phyloP scores from a whole-genome alignment of 2,329 filamentous ascomycete species.

The Aspergillus texensis region DNA sequence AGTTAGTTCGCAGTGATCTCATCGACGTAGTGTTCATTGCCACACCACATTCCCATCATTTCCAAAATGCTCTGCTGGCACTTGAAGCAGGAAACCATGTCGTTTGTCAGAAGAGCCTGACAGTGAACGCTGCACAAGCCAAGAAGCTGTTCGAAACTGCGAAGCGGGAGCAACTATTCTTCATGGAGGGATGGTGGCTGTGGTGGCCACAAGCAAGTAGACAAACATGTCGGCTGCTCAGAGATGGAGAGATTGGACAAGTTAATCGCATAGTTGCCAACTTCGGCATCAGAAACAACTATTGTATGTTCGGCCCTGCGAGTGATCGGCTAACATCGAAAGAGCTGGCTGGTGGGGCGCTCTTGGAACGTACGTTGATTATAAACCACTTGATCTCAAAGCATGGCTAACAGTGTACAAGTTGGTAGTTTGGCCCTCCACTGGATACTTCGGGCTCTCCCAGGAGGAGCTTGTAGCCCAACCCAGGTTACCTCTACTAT shows the following conservation, averaged over 20 bases:
- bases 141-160: conserved; percentile 69
- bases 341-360: conserved; percentile 73
- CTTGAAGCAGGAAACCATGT: conserved; percentile 78
- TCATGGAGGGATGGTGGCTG: conserved; percentile 84
- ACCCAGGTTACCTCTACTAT: conserved; percentile 39
- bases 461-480: neutral
- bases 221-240: conserved; percentile 64
- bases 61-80: conserved; percentile 79
- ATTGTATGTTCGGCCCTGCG: conserved; percentile 25
- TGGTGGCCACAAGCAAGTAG: conserved; percentile 60
- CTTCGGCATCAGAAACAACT: neutral
- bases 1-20: conserved; percentile 71
- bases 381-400: no score
- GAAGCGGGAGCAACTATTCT: conserved; percentile 66
- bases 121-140: conserved; percentile 72
- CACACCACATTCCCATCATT: conserved; percentile 83
- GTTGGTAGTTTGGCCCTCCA: conserved; percentile 78
- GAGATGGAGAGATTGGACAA: conserved; percentile 46
- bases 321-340: conserved; percentile 68
- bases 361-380: conserved; percentile 59
- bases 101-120: conserved; percentile 81
- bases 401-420: neutral
- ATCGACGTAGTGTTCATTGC: conserved; percentile 82
- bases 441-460: conserved; percentile 57
- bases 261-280: conserved; percentile 55